Base-by-base conservation (phyloP, 2,329 filamentous ascomycete species). In the Fusarium kyushuense region DNA sequence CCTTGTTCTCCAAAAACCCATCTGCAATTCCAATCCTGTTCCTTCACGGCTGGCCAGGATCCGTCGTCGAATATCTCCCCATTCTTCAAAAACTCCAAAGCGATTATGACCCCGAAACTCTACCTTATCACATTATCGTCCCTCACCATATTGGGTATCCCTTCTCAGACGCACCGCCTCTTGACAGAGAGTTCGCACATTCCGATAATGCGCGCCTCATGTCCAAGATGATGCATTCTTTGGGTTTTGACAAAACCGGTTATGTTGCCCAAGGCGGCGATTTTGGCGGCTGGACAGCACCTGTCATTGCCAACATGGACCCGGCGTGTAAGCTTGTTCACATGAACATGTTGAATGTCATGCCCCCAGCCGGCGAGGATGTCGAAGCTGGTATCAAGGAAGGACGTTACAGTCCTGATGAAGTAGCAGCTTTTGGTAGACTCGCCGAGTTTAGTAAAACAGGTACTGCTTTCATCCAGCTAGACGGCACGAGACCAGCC, bases 41-140 rank as follows among this genome's bases (percentile, higher is more conserved):
- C 2, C n/a, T 70, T 3, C 67, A 70, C 3, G 57, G 67, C 35
- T 70, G 67, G 67, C 67, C 67, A 1, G 67, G 67, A 4, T 70
- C 67, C 4, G 25, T 65, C 6, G 33, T 70, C 3, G 67, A 70
- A 41, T 70, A 65, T n/a, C 10, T 70, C 1, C 53, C 63, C 2
- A 58, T 70, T 3, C 23, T 54, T 3, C 61, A 51, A 13, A 70
- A 67, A 5, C 45, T 65, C 3, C 52, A 60, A 9, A 29, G 19
- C 3, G 10, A 42, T 19, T 47, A 61, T 5, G 27, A 40, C 2
- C 14, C 61, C 0, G 43, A 55, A 5, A 41, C 48, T 2, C 55
- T 65, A 1, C 63, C 61, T 2, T 65, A 55, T 17, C 63, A 65
- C 14, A 61, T 65, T 11, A 51, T 65, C 0, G 61, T 65, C 0